Percentiles rank a stretch among this genome's conserved stretches.
These are phyloP conservation scores for Fomitopsis schrenkii DNA, from an alignment of 1,284 basidiomycete genomes.

Conservation along the genomic window DNA sequence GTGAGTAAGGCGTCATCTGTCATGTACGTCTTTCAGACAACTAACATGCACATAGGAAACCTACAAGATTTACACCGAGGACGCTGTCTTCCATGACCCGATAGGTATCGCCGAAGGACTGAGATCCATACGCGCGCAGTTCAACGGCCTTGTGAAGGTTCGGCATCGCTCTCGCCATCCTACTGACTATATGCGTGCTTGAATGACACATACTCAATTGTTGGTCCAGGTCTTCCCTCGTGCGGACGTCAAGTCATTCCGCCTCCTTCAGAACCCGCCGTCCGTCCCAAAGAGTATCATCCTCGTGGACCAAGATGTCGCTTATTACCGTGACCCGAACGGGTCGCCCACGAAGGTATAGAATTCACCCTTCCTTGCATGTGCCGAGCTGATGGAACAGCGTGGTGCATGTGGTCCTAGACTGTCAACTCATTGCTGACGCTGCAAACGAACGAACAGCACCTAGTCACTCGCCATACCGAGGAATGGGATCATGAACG, in stretches of 20 bases:
- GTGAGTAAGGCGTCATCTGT: conserved; percentile 17
- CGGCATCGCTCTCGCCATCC: neutral
- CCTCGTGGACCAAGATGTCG: conserved; percentile 47
- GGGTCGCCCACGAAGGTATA: conserved; percentile 39
- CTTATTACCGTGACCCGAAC: conserved; percentile 39
- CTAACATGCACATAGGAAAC: conserved; percentile 29
- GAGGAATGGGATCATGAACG: conserved; percentile 48
- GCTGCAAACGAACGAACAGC: conserved; percentile 34
- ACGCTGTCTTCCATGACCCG: conserved; percentile 48
- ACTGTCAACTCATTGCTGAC: conserved; percentile 45
- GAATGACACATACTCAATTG: neutral
- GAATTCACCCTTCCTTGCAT: neutral
- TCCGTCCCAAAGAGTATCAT: conserved; percentile 35
- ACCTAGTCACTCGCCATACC: conserved; percentile 37
- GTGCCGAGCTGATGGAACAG: neutral
- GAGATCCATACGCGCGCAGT: conserved; percentile 41
- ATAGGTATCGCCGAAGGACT: conserved; percentile 43
- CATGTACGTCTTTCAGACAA: neutral
- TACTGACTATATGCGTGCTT: neutral
- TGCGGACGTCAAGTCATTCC: conserved; percentile 41
- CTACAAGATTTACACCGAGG: conserved; percentile 39
- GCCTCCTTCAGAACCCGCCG: conserved; percentile 38
- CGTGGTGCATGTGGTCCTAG: conserved; percentile 15
- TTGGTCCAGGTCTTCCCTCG: conserved; percentile 37
- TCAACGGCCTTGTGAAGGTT: conserved; percentile 44